phyloP scores from a whole-genome alignment of 495 filamentous ascomycete genomes.

The Apiosordaria backusii region DNA sequence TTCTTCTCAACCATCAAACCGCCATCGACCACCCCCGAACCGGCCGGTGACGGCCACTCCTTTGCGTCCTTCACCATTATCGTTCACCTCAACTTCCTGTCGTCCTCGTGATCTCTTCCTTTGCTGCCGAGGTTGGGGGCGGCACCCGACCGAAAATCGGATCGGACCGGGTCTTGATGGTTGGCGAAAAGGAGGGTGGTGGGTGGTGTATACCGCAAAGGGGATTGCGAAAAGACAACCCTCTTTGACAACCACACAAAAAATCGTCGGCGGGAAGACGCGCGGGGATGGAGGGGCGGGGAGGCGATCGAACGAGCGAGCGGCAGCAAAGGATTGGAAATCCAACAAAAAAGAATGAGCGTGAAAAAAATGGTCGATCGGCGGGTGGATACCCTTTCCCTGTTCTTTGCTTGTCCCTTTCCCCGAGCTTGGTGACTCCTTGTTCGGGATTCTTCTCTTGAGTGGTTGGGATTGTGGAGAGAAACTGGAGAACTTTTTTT shows the following conservation, averaged over 20 bases:
- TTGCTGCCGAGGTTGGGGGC: not conserved
- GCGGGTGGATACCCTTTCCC: not conserved
- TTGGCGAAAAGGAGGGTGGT: too few relatives aligned
- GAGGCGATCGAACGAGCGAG: not conserved
- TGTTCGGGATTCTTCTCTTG: not conserved
- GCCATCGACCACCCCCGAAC: not conserved
- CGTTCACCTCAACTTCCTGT: conserved; percentile 1
- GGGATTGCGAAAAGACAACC: too few relatives aligned
- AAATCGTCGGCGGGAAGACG: not conserved
- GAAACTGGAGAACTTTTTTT: not conserved
- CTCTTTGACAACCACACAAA: not conserved
- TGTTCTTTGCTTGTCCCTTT: not conserved
- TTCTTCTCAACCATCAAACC: conserved; percentile 10
- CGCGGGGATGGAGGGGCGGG: not conserved
- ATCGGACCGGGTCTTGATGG: not conserved
- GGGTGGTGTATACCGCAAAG: too few relatives aligned
- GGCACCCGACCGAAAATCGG: not conserved
- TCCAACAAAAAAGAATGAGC: not conserved
- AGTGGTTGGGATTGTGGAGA: not conserved
- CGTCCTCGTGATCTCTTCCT: not conserved
- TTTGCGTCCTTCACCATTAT: not conserved
- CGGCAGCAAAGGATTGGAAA: not conserved
- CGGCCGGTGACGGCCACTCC: not conserved
- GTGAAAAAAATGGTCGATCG: not conserved
- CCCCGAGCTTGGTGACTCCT: not conserved